Percentiles rank a stretch among this genome's conserved stretches.
phyloP scores from a whole-genome alignment of 106 monocot genomes.

The Triglochin maritima region DNA sequence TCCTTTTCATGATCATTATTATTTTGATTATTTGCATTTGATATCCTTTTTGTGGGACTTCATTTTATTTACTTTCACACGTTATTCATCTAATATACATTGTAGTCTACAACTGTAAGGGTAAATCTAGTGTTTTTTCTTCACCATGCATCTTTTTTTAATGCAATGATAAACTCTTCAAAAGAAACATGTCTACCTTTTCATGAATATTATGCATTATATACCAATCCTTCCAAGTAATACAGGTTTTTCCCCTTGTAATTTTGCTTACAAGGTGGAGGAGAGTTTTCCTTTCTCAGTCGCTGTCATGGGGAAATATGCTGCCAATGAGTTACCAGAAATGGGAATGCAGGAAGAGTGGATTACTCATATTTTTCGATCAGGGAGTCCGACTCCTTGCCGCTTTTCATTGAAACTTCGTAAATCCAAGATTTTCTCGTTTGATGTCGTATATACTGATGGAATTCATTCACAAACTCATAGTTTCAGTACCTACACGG shows the following conservation, averaged over 20 bases:
- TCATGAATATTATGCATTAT: not conserved
- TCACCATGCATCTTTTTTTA: too few relatives aligned
- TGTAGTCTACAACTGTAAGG: not conserved
- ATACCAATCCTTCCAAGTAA: not conserved
- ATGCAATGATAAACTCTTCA: too few relatives aligned
- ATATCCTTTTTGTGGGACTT: too few relatives aligned
- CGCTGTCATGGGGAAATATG: not conserved
- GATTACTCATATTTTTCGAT: not conserved
- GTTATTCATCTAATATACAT: not conserved
- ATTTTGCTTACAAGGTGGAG: not conserved
- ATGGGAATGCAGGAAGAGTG: not conserved
- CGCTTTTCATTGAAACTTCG: not conserved
- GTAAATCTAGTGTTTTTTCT: too few relatives aligned
- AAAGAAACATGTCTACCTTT: too few relatives aligned
- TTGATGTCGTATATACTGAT: not conserved
- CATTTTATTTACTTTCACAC: too few relatives aligned
- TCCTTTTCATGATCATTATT: not conserved
- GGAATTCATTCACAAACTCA: not conserved
- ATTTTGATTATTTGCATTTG: too few relatives aligned
- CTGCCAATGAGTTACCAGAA: not conserved
- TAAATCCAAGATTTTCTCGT: not conserved
- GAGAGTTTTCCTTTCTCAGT: constrained; percentile 4
- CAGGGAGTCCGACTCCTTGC: not conserved
- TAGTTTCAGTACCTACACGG: too few relatives aligned
- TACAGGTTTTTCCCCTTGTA: not conserved